A percentile compares a stretch with the other conserved stretches of the same genome.
These are phyloP conservation scores for Chlorella sorokiniana DNA, from an alignment of 139 green algal genomes.

Conservation along the genomic window DNA sequence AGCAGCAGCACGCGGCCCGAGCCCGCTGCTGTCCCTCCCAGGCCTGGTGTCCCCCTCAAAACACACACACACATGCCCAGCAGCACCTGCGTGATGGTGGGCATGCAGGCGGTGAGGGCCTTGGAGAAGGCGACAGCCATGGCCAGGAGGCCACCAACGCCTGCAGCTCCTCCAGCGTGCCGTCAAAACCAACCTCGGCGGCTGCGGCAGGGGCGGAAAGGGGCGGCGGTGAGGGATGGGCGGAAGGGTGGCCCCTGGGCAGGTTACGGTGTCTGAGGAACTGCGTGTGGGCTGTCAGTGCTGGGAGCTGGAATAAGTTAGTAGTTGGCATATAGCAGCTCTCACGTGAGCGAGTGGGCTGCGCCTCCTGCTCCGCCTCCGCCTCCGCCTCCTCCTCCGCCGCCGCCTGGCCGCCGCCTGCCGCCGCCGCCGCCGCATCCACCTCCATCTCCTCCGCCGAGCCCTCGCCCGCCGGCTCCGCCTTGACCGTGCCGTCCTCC, in stretches of 20 bases:
- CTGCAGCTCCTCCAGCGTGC: constrained; percentile 54
- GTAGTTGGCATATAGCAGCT: not conserved
- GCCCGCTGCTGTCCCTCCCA: not conserved
- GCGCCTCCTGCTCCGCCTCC: constrained; percentile 3
- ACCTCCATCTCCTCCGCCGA: constrained; percentile 32
- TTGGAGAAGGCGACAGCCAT: constrained; percentile 66
- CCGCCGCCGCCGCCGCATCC: constrained; percentile 23
- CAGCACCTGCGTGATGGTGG: constrained; percentile 69
- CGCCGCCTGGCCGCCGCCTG: constrained; percentile 6
- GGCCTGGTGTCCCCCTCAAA: no score
- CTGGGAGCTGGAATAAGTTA: not conserved
- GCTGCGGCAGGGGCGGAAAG: constrained; percentile 10
- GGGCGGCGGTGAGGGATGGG: not conserved
- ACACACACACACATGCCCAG: not conserved
- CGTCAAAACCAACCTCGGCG: constrained; percentile 38
- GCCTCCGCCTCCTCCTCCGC: not conserved
- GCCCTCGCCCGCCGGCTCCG: constrained; percentile 21
- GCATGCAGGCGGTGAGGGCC: constrained; percentile 48
- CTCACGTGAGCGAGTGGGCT: constrained; percentile 10
- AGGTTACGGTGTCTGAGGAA: not conserved
- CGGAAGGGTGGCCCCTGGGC: no score
- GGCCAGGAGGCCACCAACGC: constrained; percentile 76
- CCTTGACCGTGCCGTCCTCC: constrained; percentile 6
- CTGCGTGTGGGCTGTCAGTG: no score
- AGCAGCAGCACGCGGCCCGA: not conserved